Conservation (phyloP, 1,284 basidiomycete species). For the Tylopilus orsonianus region DNA sequence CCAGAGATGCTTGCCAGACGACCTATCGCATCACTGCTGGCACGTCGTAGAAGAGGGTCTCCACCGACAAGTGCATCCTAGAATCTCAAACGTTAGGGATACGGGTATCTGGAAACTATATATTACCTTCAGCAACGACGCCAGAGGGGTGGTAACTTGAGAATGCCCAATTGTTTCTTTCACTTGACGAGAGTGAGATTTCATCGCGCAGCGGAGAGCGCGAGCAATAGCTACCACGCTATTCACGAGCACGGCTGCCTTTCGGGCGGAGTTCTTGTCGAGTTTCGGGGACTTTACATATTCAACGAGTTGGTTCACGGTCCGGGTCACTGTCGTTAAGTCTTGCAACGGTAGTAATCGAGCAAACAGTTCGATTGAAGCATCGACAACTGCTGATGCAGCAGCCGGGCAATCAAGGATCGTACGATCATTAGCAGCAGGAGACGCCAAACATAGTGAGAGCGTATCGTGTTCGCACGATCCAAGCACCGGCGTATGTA, state of each 20-base stretch:
- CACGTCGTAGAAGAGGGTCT: constrained; percentile 74
- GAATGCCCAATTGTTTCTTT: constrained; percentile 69
- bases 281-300: constrained; percentile 75
- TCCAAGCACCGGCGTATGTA: constrained; percentile 77
- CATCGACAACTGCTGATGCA: constrained; percentile 84
- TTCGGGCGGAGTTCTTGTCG: constrained; percentile 88
- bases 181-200: constrained; percentile 51
- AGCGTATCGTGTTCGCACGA: constrained; percentile 88
- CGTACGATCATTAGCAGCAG: constrained; percentile 43
- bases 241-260: constrained; percentile 85
- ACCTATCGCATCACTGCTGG: constrained; percentile 90
- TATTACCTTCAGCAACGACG: constrained; percentile 77
- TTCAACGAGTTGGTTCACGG: constrained; percentile 71
- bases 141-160: constrained; percentile 69
- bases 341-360: constrained; percentile 81
- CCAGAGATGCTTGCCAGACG: constrained; percentile 84
- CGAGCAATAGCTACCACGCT: constrained; percentile 77
- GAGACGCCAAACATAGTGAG: constrained; percentile 60
- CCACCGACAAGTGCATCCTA: constrained; percentile 83
- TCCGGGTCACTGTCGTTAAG: constrained; percentile 62
- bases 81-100: constrained; percentile 6
- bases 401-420: constrained; percentile 72
- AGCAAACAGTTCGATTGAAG: constrained; percentile 85
- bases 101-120: neutral
- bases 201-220: constrained; percentile 65